Conservation (phyloP, 1,284 basidiomycete genomes). For the Naganishia albida region DNA sequence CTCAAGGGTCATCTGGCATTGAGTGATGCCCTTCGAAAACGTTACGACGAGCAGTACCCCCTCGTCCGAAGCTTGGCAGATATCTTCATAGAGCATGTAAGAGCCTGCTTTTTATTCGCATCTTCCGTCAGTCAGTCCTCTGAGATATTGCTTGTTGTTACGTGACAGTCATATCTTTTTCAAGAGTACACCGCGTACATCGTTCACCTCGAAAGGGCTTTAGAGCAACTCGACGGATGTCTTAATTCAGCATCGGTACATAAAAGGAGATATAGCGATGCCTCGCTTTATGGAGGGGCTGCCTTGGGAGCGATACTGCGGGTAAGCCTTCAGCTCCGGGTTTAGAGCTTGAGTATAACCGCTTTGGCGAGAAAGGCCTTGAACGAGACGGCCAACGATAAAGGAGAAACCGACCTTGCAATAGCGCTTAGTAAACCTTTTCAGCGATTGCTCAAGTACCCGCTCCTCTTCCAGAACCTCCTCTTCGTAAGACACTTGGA, state of each 20-base stretch:
- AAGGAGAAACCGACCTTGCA: slow-evolving; percentile 87
- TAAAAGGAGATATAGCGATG: slow-evolving; percentile 71
- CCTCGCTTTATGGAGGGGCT: neutral
- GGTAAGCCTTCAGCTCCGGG: slow-evolving; percentile 14
- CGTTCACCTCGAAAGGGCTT: slow-evolving; percentile 81
- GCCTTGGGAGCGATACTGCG: neutral
- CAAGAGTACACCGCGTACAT: slow-evolving; percentile 89
- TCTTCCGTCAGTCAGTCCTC: slow-evolving; percentile 3
- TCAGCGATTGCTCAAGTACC: slow-evolving; percentile 94
- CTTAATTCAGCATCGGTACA: slow-evolving; percentile 75
- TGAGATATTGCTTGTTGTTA: slow-evolving; percentile 6
- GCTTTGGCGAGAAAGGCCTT: slow-evolving; percentile 56
- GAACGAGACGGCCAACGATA: slow-evolving; percentile 75
- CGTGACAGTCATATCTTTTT: slow-evolving; percentile 77
- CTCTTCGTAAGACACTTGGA: slow-evolving; percentile 64
- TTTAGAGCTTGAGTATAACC: slow-evolving; percentile 32
- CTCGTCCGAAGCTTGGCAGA: slow-evolving; percentile 86
- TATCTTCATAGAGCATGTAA: slow-evolving; percentile 86
- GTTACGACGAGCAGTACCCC: slow-evolving; percentile 90
- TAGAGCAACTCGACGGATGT: slow-evolving; percentile 74
- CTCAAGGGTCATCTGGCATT: slow-evolving; percentile 82
- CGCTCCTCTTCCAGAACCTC: slow-evolving; percentile 95
- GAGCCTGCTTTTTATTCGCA: slow-evolving; percentile 47
- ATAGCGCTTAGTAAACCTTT: slow-evolving; percentile 96
- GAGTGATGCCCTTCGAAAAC: slow-evolving; percentile 74